Base-by-base conservation (phyloP, 179 eudicot species). In the Carnegiea gigantea region DNA sequence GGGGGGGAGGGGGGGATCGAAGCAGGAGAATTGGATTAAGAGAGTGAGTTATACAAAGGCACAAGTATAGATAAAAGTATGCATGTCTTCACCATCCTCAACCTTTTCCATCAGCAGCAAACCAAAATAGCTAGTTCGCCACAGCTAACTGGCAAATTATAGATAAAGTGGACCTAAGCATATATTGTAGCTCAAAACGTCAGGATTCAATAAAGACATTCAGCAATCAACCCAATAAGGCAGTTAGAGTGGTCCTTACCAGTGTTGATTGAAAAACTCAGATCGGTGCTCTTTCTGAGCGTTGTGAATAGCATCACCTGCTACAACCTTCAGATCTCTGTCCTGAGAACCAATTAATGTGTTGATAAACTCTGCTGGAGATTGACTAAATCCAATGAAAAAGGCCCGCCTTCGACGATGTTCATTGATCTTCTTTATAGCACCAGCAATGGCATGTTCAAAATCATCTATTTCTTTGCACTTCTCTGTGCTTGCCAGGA, bases 321-420 rank as follows among this genome's bases (percentile, higher is more conserved):
- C 88, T 79, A 90, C 82, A 88, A 90, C 90, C 81, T 93, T 95
- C 84, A 95, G 83, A 88, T 95, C 99, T 88, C 89, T 89, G 78
- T 89, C 90, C 85, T 95, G 99, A 83, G 99, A 95, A 77, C 90
- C 89, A 83, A 93, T 88, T 74, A 95, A 78, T 26, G 92, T 79
- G 84, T 92, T 91, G 81, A 93, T 87, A 85, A 95, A 95, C 82
- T 93, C 98, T 0, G 97, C 94, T 26, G 99, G 99, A 64, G 97
- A 93, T 83, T 93, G 91, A 81, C 98, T 95, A 60, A 95, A 93
- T 24, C 99, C 99, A 24, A 93, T 93, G 88, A 92, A 95, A 86
- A 95, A 95, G 74, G 97, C 95, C 73, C 94, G 86, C 85, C 95
- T 90, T 9, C 83, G 83, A 70, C 88, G 88, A 88, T 93, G 98